These are phyloP conservation scores for Neocatenulostroma microsporum DNA, from an alignment of 2,329 filamentous ascomycete genomes.

Conservation along the genomic window DNA sequence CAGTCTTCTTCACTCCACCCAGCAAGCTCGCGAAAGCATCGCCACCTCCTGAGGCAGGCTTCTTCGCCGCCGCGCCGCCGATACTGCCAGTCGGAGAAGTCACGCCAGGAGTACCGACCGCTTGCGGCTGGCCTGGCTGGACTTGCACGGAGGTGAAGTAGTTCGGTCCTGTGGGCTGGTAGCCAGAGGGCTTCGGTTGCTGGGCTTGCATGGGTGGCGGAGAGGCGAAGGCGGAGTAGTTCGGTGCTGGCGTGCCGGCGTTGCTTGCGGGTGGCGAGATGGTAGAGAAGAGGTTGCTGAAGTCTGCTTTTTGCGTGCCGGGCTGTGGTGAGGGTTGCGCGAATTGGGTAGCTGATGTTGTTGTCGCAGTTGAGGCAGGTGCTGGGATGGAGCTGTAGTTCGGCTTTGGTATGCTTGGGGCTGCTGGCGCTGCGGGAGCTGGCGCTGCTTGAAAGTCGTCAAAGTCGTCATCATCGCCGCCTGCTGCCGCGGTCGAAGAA, in stretches of 20 bases:
- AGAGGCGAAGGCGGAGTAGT: constrained; percentile 28
- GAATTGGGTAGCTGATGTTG: constrained; percentile 58
- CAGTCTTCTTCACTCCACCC: constrained; percentile 48
- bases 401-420: constrained; percentile 28
- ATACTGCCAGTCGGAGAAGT: constrained; percentile 27
- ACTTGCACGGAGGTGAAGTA: constrained; percentile 78
- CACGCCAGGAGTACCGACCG: constrained; percentile 34
- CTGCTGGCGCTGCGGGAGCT: constrained; percentile 39
- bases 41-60: constrained; percentile 48
- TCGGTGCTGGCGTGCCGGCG: constrained; percentile 32
- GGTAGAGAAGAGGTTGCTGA: constrained; percentile 75
- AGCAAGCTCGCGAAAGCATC: constrained; percentile 90
- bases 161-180: constrained; percentile 75
- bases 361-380: constrained; percentile 39
- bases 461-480: constrained; percentile 89
- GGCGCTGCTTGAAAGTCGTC: constrained; percentile 88
- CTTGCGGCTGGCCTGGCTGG: constrained; percentile 26
- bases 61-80: constrained; percentile 33
- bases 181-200: constrained; percentile 53
- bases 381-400: constrained; percentile 37
- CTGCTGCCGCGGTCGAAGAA: constrained; percentile 30
- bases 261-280: constrained; percentile 63
- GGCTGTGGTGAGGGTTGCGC: constrained; percentile 78
- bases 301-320: constrained; percentile 69
- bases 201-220: constrained; percentile 35